Conservation (phyloP, 1,284 basidiomycete species). For the Microbotryum scabiosae region DNA sequence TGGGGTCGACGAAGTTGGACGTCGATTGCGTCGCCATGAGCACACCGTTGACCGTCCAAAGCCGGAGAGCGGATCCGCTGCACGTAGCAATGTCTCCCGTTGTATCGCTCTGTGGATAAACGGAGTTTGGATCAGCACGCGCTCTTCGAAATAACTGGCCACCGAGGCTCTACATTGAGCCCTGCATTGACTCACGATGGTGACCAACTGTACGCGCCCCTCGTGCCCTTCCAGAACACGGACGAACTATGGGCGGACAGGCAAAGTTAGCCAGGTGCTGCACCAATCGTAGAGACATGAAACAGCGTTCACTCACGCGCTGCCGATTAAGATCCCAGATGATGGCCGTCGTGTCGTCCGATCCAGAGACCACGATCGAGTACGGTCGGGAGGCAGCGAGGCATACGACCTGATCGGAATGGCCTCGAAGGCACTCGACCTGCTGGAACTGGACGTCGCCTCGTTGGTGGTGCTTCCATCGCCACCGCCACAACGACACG, state of each 20-base stretch:
- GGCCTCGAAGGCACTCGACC: slow-evolving; percentile 58
- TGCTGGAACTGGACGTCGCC: slow-evolving; percentile 50
- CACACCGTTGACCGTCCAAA: slow-evolving; percentile 70
- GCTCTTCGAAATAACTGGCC: not conserved
- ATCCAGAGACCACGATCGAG: slow-evolving; percentile 76
- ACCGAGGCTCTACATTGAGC: slow-evolving; percentile 57
- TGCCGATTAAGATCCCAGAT: slow-evolving; percentile 81
- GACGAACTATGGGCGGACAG: not conserved
- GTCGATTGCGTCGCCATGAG: slow-evolving; percentile 4
- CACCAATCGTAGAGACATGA: slow-evolving; percentile 38
- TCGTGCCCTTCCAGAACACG: slow-evolving; percentile 42
- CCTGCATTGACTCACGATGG: slow-evolving; percentile 66
- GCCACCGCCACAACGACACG: slow-evolving; percentile 63
- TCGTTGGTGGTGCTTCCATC: slow-evolving; percentile 37
- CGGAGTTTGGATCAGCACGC: not conserved
- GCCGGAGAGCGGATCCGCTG: slow-evolving; percentile 55
- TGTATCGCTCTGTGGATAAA: slow-evolving; percentile 41
- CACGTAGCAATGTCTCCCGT: slow-evolving; percentile 70
- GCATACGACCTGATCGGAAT: slow-evolving; percentile 58
- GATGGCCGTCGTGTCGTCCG: slow-evolving; percentile 71
- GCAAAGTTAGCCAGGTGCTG: slow-evolving; percentile 64
- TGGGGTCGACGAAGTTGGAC: not conserved
- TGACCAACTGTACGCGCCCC: slow-evolving; percentile 57
- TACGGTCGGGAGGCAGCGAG: slow-evolving; percentile 69
- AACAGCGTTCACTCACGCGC: not conserved